Evolutionary conservation across 2,329 filamentous ascomycete genomes (phyloP), one percentile per base, ranked within the genome.

Genomic region (Ophiosphaerella korrae): DNA sequence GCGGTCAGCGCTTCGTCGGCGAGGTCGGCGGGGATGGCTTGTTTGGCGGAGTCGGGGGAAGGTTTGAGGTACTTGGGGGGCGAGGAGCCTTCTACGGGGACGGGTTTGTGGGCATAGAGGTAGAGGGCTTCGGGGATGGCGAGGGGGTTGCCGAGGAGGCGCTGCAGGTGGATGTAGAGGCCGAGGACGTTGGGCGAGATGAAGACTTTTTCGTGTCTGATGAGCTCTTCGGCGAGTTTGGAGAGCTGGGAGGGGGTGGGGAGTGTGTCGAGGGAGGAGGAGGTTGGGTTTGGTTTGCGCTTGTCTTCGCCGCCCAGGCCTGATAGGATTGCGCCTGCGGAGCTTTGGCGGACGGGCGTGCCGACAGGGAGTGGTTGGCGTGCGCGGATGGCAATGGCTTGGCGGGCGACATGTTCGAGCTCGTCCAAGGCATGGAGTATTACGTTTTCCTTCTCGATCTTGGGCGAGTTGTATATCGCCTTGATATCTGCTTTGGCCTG

Each of bases 51-150:
- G 55, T 88, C 86, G 13, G 91, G 88, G 36, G 88, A 89, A 36
- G 84, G 84, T 0, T 57, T 58, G 0, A 54, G 52, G 58, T 60
- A 68, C 23, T 70, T 71, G 21, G 68, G 67, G 7, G 66, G 82
- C 13, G 81, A 82, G 14, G 83, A 80, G 43, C 80, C 80, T 63
- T 84, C 78, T 43, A 81, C 75, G 2, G 92, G 89, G 55, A 86
- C 78, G 8, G 90, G 88, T 74, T 97, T 99, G 62, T 84, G 84
- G 42, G 90, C 90, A 71, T 93, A 97, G 45, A 97, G 81, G 48
- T 86, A 78, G 67, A 99, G 88, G 36, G 92, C 84, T 52, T 87
- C 83, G 6, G 93, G 91, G 55, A 97, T 84, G 38, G 89, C 86
- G 58, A 90, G 84, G 2, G 91, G 87, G 49, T 83, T 85, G 54